Percentiles rank a stretch among this genome's conserved stretches.
phyloP scores from a whole-genome alignment of 495 filamentous ascomycete genomes.

The Cladorrhinum samala region DNA sequence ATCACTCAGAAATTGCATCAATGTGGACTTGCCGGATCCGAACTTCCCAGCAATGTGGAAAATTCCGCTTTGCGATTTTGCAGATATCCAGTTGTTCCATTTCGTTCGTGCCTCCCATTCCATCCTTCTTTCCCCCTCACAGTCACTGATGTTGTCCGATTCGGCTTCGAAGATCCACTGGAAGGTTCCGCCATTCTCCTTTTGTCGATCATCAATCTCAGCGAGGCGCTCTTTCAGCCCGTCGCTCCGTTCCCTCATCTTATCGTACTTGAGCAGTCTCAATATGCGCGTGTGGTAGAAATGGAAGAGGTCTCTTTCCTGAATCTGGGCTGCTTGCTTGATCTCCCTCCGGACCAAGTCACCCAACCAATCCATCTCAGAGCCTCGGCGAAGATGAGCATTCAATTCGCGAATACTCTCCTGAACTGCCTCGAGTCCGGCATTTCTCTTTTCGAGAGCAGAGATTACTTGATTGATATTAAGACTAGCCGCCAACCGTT shows the following conservation, averaged over 20 bases:
- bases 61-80: not conserved
- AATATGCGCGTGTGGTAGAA: not conserved
- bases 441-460: not conserved
- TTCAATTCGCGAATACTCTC: not conserved
- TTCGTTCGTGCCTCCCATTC: not conserved
- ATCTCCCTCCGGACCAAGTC: not conserved
- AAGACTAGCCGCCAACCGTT: too few species aligned
- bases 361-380: not conserved
- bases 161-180: not conserved
- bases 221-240: not conserved
- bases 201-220: not conserved
- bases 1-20: conserved; percentile 2
- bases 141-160: not conserved
- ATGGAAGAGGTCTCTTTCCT: not conserved
- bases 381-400: not conserved
- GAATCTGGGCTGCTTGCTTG: not conserved
- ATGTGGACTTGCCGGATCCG: conserved; percentile 6
- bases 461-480: not conserved
- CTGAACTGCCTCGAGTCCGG: not conserved
- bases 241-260: not conserved
- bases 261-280: not conserved
- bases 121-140: not conserved
- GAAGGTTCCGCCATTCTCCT: not conserved
- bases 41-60: conserved; percentile 9
- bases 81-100: not conserved